phyloP scores from a whole-genome alignment of 257 asterid genomes.

The Salvia rosmarinus region DNA sequence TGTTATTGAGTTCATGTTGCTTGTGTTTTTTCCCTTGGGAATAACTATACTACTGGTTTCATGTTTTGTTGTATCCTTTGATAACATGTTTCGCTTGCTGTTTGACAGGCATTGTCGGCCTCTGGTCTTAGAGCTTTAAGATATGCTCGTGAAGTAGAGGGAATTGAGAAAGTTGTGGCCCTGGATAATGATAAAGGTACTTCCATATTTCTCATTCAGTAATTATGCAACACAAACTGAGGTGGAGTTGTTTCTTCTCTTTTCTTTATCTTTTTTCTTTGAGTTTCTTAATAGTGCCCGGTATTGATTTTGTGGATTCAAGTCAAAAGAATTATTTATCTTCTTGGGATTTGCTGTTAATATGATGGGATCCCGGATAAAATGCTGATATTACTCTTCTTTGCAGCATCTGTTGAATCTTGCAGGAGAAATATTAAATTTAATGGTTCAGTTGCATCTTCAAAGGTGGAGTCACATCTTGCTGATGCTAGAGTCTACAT shows the following conservation, averaged over 20 bases:
- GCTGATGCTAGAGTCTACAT: conserved; percentile 93
- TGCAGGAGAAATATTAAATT: conserved; percentile 92
- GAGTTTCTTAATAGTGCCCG: not conserved
- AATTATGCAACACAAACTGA: not conserved
- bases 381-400: conserved; percentile 26
- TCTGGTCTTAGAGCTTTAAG: conserved; percentile 95
- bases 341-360: not conserved
- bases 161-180: conserved; percentile 92
- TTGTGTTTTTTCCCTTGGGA: conserved; percentile 2
- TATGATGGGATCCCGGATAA: not conserved
- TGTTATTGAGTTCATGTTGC: conserved; percentile 29
- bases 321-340: not conserved
- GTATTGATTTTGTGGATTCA: not conserved
- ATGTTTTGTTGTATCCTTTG: not conserved
- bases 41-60: conserved; percentile 15
- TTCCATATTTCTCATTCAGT: not conserved
- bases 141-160: conserved; percentile 94
- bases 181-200: conserved; percentile 88
- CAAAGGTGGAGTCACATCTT: conserved; percentile 89
- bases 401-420: conserved; percentile 90
- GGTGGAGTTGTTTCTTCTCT: conserved; percentile 1
- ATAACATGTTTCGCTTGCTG: conserved; percentile 12
- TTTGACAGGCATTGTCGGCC: conserved; percentile 84
- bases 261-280: too few species aligned
- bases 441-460: conserved; percentile 81